Conservation (phyloP, 2,329 filamentous ascomycete genomes). For the Juglanconis juglandina region DNA sequence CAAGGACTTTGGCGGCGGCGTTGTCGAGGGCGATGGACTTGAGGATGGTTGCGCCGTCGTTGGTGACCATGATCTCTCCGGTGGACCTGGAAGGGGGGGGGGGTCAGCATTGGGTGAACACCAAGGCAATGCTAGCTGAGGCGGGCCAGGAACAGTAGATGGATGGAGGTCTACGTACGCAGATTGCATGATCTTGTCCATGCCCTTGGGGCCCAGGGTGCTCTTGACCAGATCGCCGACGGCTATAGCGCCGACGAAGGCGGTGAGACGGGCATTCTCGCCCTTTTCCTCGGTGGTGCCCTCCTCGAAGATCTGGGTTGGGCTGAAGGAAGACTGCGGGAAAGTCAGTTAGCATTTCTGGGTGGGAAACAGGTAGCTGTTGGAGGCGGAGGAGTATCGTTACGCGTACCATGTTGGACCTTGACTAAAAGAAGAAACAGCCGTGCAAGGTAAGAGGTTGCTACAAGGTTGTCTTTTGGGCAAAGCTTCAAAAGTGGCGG, state of each 20-base stretch:
- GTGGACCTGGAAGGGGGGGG: constrained; percentile 66
- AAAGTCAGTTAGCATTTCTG: constrained; percentile 1
- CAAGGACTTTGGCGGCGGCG: constrained; percentile 93
- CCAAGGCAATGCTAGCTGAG: no score
- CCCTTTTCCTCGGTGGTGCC: constrained; percentile 97
- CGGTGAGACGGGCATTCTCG: constrained; percentile 97
- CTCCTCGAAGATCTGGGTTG: constrained; percentile 96
- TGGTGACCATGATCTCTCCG: constrained; percentile 96
- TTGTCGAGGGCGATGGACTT: constrained; percentile 99
- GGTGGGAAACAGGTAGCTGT: neutral
- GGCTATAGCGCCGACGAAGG: constrained; percentile 96
- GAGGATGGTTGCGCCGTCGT: constrained; percentile 96
- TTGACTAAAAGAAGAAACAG: neutral
- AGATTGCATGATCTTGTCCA: constrained; percentile 98
- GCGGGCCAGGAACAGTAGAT: neutral
- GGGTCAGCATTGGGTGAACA: constrained; percentile 12
- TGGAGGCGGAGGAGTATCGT: neutral
- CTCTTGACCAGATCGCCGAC: constrained; percentile 97
- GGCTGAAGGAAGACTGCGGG: constrained; percentile 65
- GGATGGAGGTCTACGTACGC: constrained; percentile 60
- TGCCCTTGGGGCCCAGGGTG: constrained; percentile 93
- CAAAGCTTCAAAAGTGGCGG: neutral
- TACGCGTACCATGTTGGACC: constrained; percentile 12
- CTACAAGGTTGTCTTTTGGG: neutral
- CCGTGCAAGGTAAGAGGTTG: neutral